These are phyloP conservation scores for Agaricus sinodeliciosus DNA, from an alignment of 768 basidiomycete genomes.

Conservation along the genomic window DNA sequence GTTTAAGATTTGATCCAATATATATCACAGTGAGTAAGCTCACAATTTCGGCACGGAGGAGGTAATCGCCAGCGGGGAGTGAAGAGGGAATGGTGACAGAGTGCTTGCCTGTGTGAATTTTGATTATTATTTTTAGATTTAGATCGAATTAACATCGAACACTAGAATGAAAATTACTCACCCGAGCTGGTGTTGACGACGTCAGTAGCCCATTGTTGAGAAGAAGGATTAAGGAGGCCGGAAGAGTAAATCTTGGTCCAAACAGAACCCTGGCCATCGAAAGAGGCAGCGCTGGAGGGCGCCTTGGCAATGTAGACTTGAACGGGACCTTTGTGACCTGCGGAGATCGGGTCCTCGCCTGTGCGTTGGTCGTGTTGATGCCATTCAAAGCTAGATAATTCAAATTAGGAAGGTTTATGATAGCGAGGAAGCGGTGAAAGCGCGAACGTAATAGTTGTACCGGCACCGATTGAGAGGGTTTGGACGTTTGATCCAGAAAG, in stretches of 20 bases:
- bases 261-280: slow-evolving; percentile 35
- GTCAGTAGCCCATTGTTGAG: slow-evolving; percentile 41
- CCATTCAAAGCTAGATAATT: slow-evolving; percentile 40
- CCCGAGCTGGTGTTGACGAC: slow-evolving; percentile 40
- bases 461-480: slow-evolving; percentile 37
- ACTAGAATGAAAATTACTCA: slow-evolving; percentile 10
- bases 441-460: slow-evolving; percentile 31
- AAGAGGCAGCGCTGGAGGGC: slow-evolving; percentile 26
- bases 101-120: slow-evolving; percentile 37
- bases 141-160: background rate
- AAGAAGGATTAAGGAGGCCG: slow-evolving; percentile 15
- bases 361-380: slow-evolving; percentile 49
- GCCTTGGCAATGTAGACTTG: slow-evolving; percentile 48
- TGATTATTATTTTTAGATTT: too few species aligned
- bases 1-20: background rate
- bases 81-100: slow-evolving; percentile 34
- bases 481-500: slow-evolving; percentile 25
- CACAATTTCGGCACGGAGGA: slow-evolving; percentile 44
- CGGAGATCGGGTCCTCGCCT: slow-evolving; percentile 44
- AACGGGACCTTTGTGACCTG: slow-evolving; percentile 45
- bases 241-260: slow-evolving; percentile 43
- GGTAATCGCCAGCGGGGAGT: slow-evolving; percentile 44
- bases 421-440: slow-evolving; percentile 14
- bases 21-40: slow-evolving; percentile 11
- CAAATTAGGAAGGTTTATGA: background rate